phyloP scores from a whole-genome alignment of 176 grass and related monocot species.

The Alopecurus myosuroides region DNA sequence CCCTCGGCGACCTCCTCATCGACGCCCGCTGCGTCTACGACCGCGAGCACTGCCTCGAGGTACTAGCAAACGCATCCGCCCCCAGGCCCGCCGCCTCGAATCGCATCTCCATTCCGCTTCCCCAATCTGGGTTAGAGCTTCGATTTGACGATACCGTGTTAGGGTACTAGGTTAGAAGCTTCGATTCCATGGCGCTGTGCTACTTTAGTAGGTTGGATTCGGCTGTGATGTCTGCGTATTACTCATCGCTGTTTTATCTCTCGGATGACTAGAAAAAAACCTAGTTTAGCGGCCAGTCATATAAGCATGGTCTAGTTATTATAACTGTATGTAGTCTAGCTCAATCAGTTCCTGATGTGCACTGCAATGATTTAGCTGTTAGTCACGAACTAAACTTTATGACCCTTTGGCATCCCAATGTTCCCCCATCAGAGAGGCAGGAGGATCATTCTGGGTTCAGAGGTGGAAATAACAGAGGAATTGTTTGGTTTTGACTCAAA shows the following conservation, averaged over 20 bases:
- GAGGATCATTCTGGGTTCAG: background rate
- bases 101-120: background rate
- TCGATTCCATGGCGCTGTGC: no score
- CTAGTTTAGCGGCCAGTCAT: background rate
- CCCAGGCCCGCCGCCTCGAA: background rate
- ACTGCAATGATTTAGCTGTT: background rate
- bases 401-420: background rate
- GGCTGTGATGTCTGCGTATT: background rate
- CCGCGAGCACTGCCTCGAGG: constrained; percentile 56
- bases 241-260: background rate
- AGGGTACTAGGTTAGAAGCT: background rate
- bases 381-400: background rate
- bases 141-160: background rate
- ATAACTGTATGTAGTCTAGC: no score
- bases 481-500: background rate
- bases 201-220: no score
- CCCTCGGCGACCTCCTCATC: constrained; percentile 87
- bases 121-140: background rate
- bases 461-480: background rate
- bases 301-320: background rate
- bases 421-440: background rate
- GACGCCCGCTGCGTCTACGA: constrained; percentile 69
- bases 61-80: background rate
- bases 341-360: background rate
- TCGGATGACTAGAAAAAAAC: background rate